Evolutionary conservation across 768 basidiomycete genomes (phyloP).

Genomic region (Russula emetica): DNA sequence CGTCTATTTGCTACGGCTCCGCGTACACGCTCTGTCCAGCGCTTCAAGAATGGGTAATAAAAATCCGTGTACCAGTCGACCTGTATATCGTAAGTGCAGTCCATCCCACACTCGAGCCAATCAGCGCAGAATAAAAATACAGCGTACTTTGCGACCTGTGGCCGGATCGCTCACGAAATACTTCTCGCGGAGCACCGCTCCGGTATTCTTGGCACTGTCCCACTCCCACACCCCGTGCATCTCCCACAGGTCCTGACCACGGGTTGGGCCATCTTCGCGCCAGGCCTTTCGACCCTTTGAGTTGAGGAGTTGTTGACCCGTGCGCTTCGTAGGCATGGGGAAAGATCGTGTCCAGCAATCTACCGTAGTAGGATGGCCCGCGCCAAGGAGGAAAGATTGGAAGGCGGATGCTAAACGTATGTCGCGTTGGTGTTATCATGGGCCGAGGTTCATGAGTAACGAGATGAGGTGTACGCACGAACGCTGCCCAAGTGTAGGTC

Average conservation of each 20-base stretch:
- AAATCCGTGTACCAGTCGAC: conserved; percentile 85
- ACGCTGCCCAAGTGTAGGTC: conserved; percentile 82
- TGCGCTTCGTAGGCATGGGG: conserved; percentile 77
- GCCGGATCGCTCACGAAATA: conserved; percentile 75
- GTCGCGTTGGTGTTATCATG: background rate
- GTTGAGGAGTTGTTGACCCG: conserved; percentile 58
- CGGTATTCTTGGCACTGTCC: conserved; percentile 59
- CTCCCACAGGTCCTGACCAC: conserved; percentile 77
- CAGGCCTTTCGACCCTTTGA: conserved; percentile 57
- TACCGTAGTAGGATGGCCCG: conserved; percentile 79
- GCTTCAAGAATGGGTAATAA: conserved; percentile 71
- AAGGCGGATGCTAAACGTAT: conserved; percentile 64
- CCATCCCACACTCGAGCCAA: too few species aligned
- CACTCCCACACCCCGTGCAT: conserved; percentile 93
- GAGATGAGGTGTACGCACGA: conserved; percentile 46
- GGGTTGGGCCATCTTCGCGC: conserved; percentile 68
- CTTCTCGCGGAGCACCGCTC: conserved; percentile 73
- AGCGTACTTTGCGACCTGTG: conserved; percentile 54
- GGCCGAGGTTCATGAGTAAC: background rate
- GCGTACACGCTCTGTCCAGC: conserved; percentile 62
- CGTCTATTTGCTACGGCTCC: conserved; percentile 33
- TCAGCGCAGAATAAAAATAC: background rate
- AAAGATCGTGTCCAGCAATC: conserved; percentile 80
- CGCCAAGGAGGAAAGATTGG: conserved; percentile 88
- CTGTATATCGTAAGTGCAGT: conserved; percentile 35